Base-by-base conservation (phyloP, 2,329 filamentous ascomycete genomes). In the Xylariaceae sp. region DNA sequence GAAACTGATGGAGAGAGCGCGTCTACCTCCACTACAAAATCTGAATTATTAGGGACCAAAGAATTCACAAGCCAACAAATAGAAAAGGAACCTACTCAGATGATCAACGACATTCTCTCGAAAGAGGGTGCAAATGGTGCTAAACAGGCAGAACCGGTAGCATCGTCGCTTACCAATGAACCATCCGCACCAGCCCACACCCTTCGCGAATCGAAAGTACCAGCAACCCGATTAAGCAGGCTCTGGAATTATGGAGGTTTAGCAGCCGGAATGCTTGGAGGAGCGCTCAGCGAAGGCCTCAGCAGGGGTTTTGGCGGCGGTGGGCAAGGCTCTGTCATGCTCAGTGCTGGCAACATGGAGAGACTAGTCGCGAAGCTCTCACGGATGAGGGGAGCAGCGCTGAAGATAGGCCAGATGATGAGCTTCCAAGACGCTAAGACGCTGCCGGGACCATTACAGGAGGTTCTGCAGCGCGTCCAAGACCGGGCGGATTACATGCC, bases 401-500 rank as follows among this genome's bases (percentile, higher is more conserved):
- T 99, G 35, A 99, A 99, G 75, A 75, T 99, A 21, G 95, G 94
- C 0, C 94, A 99, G 76, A 94, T 97, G 89, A 88, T 99, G 80
- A 97, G 92, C 71, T 94, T 99, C 68, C 94, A 99, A 77, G 94
- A 99, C 74, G 86, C 91, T 30, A 97, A 96, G 72, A 92, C 97
- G 85, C 82, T 99, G 8, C 94, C 94, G 0, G 84, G 83, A 0
- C 84, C 90, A 1, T 92, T 99, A 43, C 91, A 95, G 61, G 84
- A 93, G 66, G 91, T 99, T 1, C 77, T 99, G 10, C 92, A 96
- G 69, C 86, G 95, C 5, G 94, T 99, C 0, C 94, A 99, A 70
- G 94, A 99, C 70, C 87, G 91, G 51, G 94, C 94, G 32, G 93
- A 99, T 72, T 99, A 97, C 72, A 99, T 99, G 94, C 94, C 94